A percentile compares a stretch with the other conserved stretches of the same genome.
Evolutionary conservation across 2,329 filamentous ascomycete species (phyloP).

Genomic region (Fusarium citri): DNA sequence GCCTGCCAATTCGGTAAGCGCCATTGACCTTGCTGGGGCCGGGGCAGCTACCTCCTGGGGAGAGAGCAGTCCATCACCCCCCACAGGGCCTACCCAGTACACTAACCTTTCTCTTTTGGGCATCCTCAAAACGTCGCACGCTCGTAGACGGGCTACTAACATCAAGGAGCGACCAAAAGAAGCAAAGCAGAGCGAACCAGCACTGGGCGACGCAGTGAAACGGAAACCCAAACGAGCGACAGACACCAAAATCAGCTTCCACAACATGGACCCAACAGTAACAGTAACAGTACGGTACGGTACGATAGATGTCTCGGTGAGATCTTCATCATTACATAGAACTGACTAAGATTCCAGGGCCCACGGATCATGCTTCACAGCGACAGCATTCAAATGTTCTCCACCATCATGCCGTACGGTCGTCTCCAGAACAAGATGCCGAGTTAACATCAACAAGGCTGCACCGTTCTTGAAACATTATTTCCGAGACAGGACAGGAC

Average conservation of each 20-base stretch:
- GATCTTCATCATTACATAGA: slow-evolving; percentile 20
- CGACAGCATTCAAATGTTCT: slow-evolving; percentile 8
- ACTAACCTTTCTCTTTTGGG: slow-evolving; percentile 21
- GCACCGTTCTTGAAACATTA: slow-evolving; percentile 12
- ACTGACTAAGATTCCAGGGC: slow-evolving; percentile 36
- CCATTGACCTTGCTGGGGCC: neutral
- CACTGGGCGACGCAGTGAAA: neutral
- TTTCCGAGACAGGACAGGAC: slow-evolving; percentile 18
- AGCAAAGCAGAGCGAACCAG: slow-evolving; percentile 3
- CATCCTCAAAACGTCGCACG: slow-evolving; percentile 8
- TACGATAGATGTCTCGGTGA: slow-evolving; percentile 19
- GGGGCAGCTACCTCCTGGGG: neutral
- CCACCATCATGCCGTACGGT: slow-evolving; percentile 5
- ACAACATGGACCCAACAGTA: neutral
- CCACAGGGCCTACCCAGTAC: slow-evolving; percentile 7
- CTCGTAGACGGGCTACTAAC: neutral
- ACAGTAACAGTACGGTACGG: neutral
- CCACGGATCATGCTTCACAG: slow-evolving; percentile 26
- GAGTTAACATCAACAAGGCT: slow-evolving; percentile 6
- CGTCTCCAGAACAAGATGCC: neutral
- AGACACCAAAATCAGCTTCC: neutral
- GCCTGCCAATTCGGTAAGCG: slow-evolving; percentile 16
- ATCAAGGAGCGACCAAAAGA: neutral
- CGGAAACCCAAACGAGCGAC: neutral
- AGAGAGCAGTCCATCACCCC: neutral